Percentiles rank a stretch among this genome's conserved stretches.
Conservation (phyloP, 2,329 filamentous ascomycete genomes). For the Fusarium concolor region DNA sequence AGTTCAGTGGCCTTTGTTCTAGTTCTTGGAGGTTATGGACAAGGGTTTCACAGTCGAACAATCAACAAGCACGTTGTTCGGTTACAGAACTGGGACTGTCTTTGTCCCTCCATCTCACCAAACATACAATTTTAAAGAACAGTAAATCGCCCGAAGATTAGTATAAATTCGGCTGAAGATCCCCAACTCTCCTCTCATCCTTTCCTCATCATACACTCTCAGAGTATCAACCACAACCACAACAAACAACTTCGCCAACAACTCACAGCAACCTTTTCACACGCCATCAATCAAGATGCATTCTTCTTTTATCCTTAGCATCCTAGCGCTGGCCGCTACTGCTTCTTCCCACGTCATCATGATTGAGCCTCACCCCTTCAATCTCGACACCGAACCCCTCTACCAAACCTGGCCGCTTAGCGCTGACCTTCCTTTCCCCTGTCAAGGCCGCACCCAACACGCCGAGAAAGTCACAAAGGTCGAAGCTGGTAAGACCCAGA, state of each 20-base stretch:
- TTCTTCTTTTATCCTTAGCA: not conserved
- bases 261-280: not conserved
- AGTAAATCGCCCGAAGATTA: rapidly evolving
- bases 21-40: rapidly evolving
- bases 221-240: too few species aligned
- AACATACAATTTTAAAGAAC: not conserved
- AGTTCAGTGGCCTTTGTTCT: not conserved
- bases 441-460: constrained; percentile 38
- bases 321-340: constrained; percentile 13
- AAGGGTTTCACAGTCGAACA: not conserved
- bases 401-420: constrained; percentile 39
- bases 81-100: not conserved
- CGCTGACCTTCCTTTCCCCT: constrained; percentile 40
- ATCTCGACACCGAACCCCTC: constrained; percentile 42
- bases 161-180: not conserved
- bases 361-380: constrained; percentile 48
- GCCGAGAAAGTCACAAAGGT: constrained; percentile 41
- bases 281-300: not conserved
- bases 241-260: not conserved
- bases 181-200: not conserved
- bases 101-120: not conserved
- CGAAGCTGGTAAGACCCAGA: constrained; percentile 36
- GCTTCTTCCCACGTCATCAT: constrained; percentile 41
- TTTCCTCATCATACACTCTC: not conserved
- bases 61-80: not conserved